Percentiles rank a stretch among this genome's conserved stretches.
Evolutionary conservation across 1,284 basidiomycete species (phyloP).

Genomic region (Microbotryum lychnidis-dioicae): DNA sequence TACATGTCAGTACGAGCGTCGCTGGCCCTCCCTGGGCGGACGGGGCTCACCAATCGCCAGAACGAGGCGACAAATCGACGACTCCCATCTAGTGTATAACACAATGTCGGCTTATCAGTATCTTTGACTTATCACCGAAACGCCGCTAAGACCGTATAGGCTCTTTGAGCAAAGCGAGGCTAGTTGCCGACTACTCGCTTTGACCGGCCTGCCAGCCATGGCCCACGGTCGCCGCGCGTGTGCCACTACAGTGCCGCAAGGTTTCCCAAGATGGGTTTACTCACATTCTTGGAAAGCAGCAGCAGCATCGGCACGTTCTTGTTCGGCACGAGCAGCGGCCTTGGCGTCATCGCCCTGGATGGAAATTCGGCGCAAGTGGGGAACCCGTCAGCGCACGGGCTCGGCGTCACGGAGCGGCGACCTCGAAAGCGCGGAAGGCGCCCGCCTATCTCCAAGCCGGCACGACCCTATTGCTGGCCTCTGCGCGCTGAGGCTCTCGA

Average conservation of each 20-base stretch:
- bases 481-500: neutral
- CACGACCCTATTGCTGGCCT: neutral
- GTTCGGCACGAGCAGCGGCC: conserved; percentile 36
- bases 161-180: neutral
- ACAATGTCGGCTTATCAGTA: neutral
- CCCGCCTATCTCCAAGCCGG: no score
- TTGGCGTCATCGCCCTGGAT: conserved; percentile 32
- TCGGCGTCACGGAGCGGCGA: no score
- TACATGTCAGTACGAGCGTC: neutral
- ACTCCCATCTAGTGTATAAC: conserved; percentile 34
- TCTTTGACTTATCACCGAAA: neutral
- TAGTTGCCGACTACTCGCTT: no score
- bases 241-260: no score
- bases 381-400: no score
- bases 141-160: neutral
- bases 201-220: no score
- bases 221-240: no score
- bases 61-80: conserved; percentile 37
- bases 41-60: conserved; percentile 37
- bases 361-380: neutral
- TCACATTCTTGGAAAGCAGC: conserved; percentile 37
- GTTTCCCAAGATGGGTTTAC: neutral
- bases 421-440: no score
- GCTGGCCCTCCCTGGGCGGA: no score
- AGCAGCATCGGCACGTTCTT: conserved; percentile 39